A percentile compares a stretch with the other conserved stretches of the same genome.
Evolutionary conservation across 2,329 filamentous ascomycete species (phyloP).

Genomic region (Penicillium sumatraense): DNA sequence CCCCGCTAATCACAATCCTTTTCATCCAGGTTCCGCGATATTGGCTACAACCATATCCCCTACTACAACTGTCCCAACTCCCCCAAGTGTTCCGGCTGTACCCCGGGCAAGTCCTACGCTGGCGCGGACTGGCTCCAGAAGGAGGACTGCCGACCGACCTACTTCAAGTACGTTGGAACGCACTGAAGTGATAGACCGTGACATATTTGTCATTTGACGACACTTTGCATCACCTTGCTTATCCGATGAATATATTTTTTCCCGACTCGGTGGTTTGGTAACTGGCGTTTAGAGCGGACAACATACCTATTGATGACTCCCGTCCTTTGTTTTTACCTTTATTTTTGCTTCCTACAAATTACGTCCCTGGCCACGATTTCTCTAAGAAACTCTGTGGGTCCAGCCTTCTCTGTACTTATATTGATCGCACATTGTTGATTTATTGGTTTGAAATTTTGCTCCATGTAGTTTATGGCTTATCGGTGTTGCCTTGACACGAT

Average conservation of each 20-base stretch:
- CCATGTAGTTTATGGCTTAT: not conserved
- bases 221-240: conserved; percentile 28
- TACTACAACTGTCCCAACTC: conserved; percentile 99
- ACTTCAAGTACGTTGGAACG: conserved; percentile 94
- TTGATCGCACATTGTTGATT: conserved; percentile 23
- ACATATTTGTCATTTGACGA: conserved; percentile 24
- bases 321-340: conserved; percentile 13
- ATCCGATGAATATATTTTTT: conserved; percentile 30
- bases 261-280: conserved; percentile 24
- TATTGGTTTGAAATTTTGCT: conserved; percentile 7
- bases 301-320: conserved; percentile 30
- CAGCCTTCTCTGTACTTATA: conserved; percentile 37
- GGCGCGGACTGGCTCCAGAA: conserved; percentile 82
- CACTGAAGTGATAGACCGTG: conserved; percentile 55
- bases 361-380: conserved; percentile 22
- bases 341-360: conserved; percentile 17
- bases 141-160: conserved; percentile 93
- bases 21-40: conserved; percentile 86
- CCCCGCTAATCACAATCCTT: conserved; percentile 3
- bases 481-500: not conserved
- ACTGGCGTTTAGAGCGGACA: conserved; percentile 33
- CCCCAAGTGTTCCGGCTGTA: conserved; percentile 86
- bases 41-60: conserved; percentile 96
- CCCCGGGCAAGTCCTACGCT: conserved; percentile 85
- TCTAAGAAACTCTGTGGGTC: conserved; percentile 19